Evolutionary conservation across 202 grass and related monocot genomes (phyloP), one percentile per base, ranked within the genome.

Genomic region (Brachypodium distachyon): DNA sequence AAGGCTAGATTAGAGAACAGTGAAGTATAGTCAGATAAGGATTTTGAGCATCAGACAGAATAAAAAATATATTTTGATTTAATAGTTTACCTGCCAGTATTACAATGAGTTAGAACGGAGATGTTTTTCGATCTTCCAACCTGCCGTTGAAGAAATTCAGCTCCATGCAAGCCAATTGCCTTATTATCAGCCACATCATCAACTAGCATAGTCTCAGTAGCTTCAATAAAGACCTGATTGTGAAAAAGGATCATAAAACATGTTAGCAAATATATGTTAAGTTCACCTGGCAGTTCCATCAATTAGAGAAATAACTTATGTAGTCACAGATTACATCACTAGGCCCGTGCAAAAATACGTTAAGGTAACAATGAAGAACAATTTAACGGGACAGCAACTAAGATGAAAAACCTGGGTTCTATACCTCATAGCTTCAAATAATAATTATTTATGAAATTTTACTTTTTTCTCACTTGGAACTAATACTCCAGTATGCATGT

Each of bases 111-210:
- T 61, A 98, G 70, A 82, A 95, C 83, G 74, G 77, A 75, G 29
- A 95, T 81, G 21, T 76, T 86, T 78, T 72, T 82, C 8, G 79
- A 87, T 63, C 55, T 77, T 65, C 78, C 74, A 53, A 85, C 68
- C 41, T 87, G 67, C 46, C 41, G 55, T 82, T 53, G 81, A 83
- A 98, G 91, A 84, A 90, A 92, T 5, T 72, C 72, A 4, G 91
- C 89, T 77, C 95, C 95, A 84, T 95, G 85, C 19, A 57, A 90
- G 5, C 95, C 95, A 81, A 95, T 98, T 86, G 95, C 89, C 70
- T 98, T 98, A 74, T 98, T 98, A 70, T 86, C 84, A 9, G 91
- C 83, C 68, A 98, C 95, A 83, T 98, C 95, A 78, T 94, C 89
- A 80, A 87, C 72, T 69, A 95, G 89, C 95, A 98, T 98, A 32